Percentiles rank a stretch among this genome's conserved stretches.
These are phyloP conservation scores for Cudoniella acicularis DNA, from an alignment of 495 filamentous ascomycete genomes.

Conservation along the genomic window DNA sequence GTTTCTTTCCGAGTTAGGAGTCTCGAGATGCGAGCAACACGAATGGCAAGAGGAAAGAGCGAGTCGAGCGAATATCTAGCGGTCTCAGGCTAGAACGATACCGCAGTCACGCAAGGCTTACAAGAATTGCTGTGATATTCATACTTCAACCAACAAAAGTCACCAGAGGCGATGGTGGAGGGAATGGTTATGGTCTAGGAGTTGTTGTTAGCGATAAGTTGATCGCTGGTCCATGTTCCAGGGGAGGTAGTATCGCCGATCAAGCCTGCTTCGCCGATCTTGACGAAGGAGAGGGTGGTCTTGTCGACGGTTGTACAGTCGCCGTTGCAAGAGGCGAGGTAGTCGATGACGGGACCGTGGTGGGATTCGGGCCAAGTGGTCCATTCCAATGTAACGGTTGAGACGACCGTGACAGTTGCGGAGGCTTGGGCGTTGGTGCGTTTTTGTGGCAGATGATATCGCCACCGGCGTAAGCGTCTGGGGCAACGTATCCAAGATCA, in stretches of 20 bases:
- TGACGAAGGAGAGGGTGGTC: slow-evolving; percentile 63
- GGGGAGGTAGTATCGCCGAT: slow-evolving; percentile 42
- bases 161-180: slow-evolving; percentile 55
- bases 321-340: slow-evolving; percentile 69
- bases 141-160: too few relatives aligned
- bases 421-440: slow-evolving; percentile 35
- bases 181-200: slow-evolving; percentile 69
- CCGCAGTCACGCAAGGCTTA: too few relatives aligned
- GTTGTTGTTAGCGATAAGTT: slow-evolving; percentile 63
- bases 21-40: too few relatives aligned
- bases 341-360: slow-evolving; percentile 67
- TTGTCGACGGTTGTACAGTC: slow-evolving; percentile 59
- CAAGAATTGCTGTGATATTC: too few relatives aligned
- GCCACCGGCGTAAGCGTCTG: slow-evolving; percentile 34
- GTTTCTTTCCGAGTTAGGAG: too few relatives aligned
- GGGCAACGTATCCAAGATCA: slow-evolving; percentile 49
- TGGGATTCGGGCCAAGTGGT: slow-evolving; percentile 34
- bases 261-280: slow-evolving; percentile 65
- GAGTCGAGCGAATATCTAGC: too few relatives aligned
- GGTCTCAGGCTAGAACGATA: too few relatives aligned
- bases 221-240: slow-evolving; percentile 65
- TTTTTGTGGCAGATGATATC: slow-evolving; percentile 52
- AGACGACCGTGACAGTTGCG: slow-evolving; percentile 40
- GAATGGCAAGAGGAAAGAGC: too few relatives aligned
- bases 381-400: slow-evolving; percentile 40